Base-by-base conservation (phyloP, 2,329 filamentous ascomycete species). In the Fusarium xyrophilum region DNA sequence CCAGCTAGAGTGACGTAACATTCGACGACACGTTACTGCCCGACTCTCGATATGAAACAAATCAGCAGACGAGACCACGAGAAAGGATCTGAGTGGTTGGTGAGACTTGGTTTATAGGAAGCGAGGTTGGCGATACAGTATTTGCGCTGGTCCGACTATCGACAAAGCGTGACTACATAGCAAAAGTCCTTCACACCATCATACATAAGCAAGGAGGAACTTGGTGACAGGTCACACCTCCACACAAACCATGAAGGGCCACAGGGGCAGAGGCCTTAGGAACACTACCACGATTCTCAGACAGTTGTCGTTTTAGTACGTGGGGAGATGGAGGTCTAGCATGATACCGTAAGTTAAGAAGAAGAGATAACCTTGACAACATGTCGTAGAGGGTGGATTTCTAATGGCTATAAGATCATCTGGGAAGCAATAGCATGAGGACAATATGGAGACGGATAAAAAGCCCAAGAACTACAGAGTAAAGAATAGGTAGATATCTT, bases 1-100 rank as follows among this genome's bases (percentile, higher is more conserved):
- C 52, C 40, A 48, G 38, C 33, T 19, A n/a, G 47, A 44, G 65
- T 68, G 60, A 69, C 52, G 65, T 69, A 63, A 62, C 65, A 69
- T 58, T 32, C 32, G 50, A 44, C 54, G 61, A 36, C 42, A 62
- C 52, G 56, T 55, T 65, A 62, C 56, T 39, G 19, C 35, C 30
- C 39, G 40, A 51, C 40, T 30, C 28, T 50, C 38, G 28, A 48
- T n/a, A 38, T 28, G 40, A 42, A 28, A 9, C 25, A n/a, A 38
- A 36, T 30, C 21, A 52, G 35, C 32, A 48, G 28, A 35, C 25
- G 21, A 50, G 47, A 35, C 42, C 46, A 54, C 23, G 9, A 43
- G 11, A 46, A 28, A 25, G 39, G 28, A 46, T 46, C 21, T 59
- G 40, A 60, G 39, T 69, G 61, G 65, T 40, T 25, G 38, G 6